Evolutionary conservation across 1,284 basidiomycete species (phyloP).

Genomic region (Ganoderma boninense): DNA sequence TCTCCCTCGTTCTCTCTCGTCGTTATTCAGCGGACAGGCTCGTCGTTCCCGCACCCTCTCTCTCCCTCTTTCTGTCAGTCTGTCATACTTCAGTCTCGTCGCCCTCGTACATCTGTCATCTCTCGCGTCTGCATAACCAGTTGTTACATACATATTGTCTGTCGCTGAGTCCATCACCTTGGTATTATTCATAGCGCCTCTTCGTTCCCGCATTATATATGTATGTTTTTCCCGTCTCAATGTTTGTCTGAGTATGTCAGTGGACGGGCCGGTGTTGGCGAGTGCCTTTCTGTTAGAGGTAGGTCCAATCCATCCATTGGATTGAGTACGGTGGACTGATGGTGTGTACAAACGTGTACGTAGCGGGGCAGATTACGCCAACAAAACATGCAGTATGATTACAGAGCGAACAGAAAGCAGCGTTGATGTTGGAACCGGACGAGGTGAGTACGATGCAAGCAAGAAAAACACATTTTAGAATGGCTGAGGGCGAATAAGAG

Average conservation of each 20-base stretch:
- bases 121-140: slow-evolving; percentile 1
- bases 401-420: neutral
- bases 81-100: neutral
- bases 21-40: slow-evolving; percentile 2
- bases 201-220: slow-evolving; percentile 28
- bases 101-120: neutral
- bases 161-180: slow-evolving; percentile 21
- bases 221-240: slow-evolving; percentile 17
- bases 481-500: neutral
- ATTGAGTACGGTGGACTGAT: no score
- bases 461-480: neutral
- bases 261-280: neutral
- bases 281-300: neutral
- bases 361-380: no score
- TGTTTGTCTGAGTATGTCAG: neutral
- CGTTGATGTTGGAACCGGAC: neutral
- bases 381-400: neutral
- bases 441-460: neutral
- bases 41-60: no score
- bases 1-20: neutral
- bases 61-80: no score
- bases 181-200: slow-evolving; percentile 23
- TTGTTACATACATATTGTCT: slow-evolving; percentile 14
- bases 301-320: no score
- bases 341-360: no score